Evolutionary conservation across 352 stramenopile species (phyloP).

Genomic region (Phytophthora syringae): DNA sequence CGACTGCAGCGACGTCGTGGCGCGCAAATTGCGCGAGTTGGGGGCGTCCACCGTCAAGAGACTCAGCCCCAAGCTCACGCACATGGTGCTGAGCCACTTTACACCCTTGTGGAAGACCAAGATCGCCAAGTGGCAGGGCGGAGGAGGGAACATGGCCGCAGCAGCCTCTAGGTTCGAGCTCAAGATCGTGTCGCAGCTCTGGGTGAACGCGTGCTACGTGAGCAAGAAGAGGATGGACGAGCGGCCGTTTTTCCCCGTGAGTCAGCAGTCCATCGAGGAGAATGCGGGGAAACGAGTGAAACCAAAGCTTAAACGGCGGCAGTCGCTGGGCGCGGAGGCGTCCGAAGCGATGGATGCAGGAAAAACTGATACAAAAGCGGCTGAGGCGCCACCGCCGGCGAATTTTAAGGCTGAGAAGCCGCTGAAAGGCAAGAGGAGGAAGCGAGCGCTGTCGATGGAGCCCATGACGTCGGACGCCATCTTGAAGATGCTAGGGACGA

Average conservation of each 20-base stretch:
- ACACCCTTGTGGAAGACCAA: constrained; percentile 74
- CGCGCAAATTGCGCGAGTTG: constrained; percentile 66
- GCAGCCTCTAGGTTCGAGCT: constrained; percentile 42
- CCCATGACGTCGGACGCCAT: constrained; percentile 71
- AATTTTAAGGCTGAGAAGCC: constrained; percentile 28
- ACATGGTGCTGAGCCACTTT: constrained; percentile 81
- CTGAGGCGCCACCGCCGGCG: constrained; percentile 9
- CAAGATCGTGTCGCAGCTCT: constrained; percentile 84
- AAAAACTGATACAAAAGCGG: constrained; percentile 6
- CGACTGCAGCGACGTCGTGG: constrained; percentile 80
- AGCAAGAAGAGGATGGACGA: constrained; percentile 77
- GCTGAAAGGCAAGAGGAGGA: constrained; percentile 29
- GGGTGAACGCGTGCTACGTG: constrained; percentile 84
- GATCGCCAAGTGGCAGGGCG: constrained; percentile 67
- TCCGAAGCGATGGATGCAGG: constrained; percentile 2
- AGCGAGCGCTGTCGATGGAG: constrained; percentile 74
- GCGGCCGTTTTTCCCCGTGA: constrained; percentile 77
- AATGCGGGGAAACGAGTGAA: background rate
- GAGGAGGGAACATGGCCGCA: constrained; percentile 39
- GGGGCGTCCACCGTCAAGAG: constrained; percentile 76
- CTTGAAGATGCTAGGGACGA: constrained; percentile 51
- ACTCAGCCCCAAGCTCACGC: constrained; percentile 68
- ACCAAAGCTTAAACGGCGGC: constrained; percentile 28
- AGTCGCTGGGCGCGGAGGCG: constrained; percentile 27
- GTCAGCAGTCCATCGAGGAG: constrained; percentile 36